Conservation (phyloP, 305 asterid species). For the Solanum chacoense region DNA sequence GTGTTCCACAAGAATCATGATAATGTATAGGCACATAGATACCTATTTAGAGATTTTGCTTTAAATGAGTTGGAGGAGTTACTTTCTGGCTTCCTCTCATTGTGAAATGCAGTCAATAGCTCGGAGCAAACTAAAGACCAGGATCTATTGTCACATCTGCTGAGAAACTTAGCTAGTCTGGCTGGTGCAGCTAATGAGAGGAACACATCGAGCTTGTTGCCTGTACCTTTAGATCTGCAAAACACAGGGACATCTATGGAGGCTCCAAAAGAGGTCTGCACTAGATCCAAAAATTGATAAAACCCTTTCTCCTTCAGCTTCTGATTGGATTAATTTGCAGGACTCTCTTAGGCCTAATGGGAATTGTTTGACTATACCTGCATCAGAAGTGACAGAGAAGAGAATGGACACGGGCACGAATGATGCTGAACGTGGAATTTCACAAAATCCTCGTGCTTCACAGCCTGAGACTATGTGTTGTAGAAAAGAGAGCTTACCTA, state of each 20-base stretch:
- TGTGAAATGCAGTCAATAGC: conserved; percentile 55
- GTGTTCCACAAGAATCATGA: not conserved
- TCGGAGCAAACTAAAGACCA: conserved; percentile 71
- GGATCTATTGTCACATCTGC: conserved; percentile 67
- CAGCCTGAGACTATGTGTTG: conserved; percentile 23
- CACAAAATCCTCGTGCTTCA: conserved; percentile 28
- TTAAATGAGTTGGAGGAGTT: not conserved
- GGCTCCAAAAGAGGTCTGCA: conserved; percentile 39
- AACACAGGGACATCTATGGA: conserved; percentile 36
- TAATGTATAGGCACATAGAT: not conserved
- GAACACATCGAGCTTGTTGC: conserved; percentile 24
- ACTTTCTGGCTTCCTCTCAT: conserved; percentile 6
- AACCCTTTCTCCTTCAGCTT: conserved; percentile 12
- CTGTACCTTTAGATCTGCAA: conserved; percentile 44
- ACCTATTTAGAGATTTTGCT: not conserved
- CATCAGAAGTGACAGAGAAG: conserved; percentile 27
- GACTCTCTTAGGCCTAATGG: conserved; percentile 23
- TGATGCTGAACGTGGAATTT: conserved; percentile 26
- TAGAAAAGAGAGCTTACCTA: conserved; percentile 22
- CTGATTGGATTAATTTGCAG: conserved; percentile 43
- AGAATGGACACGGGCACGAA: conserved; percentile 7
- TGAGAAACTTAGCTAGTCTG: conserved; percentile 66
- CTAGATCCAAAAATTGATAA: conserved; percentile 6
- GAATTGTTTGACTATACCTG: conserved; percentile 23
- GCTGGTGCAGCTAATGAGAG: conserved; percentile 45